phyloP scores from a whole-genome alignment of 306 rosid genomes.

The Cucumis hystrix region DNA sequence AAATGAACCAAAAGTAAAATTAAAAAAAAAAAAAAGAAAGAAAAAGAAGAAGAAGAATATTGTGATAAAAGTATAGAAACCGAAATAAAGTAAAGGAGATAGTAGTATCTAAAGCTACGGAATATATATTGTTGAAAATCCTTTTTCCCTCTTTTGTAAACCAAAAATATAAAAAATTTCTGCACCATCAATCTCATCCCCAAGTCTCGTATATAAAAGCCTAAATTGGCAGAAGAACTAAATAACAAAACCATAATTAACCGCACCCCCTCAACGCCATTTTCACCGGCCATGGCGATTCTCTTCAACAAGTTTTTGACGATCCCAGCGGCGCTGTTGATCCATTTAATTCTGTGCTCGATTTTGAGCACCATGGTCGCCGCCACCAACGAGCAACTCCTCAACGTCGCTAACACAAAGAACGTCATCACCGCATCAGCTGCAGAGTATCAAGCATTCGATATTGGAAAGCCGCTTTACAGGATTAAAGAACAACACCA shows the following conservation, averaged over 20 bases:
- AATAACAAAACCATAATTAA: not conserved
- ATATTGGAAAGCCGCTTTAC: conserved; percentile 16
- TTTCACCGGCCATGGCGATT: not conserved
- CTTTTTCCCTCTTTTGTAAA: not conserved
- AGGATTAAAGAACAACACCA: conserved; percentile 11
- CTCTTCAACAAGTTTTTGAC: not conserved
- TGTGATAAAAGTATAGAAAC: too few relatives aligned
- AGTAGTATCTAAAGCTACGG: too few relatives aligned
- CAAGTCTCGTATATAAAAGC: not conserved
- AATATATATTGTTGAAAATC: too few relatives aligned
- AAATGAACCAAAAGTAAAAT: too few relatives aligned
- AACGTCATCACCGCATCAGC: not conserved
- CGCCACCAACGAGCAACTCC: not conserved
- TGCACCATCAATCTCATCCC: not conserved
- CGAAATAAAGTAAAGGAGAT: too few relatives aligned
- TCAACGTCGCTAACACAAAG: not conserved
- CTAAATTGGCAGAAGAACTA: not conserved
- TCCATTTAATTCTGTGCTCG: not conserved
- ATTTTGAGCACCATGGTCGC: not conserved
- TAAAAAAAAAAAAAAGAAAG: too few relatives aligned
- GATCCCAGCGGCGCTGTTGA: not conserved
- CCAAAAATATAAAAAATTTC: not conserved
- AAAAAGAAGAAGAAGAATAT: too few relatives aligned
- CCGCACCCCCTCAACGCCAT: not conserved
- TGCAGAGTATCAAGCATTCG: not conserved